Base-by-base conservation (phyloP, 345 rosid genomes). In the Hibiscus syriacus region DNA sequence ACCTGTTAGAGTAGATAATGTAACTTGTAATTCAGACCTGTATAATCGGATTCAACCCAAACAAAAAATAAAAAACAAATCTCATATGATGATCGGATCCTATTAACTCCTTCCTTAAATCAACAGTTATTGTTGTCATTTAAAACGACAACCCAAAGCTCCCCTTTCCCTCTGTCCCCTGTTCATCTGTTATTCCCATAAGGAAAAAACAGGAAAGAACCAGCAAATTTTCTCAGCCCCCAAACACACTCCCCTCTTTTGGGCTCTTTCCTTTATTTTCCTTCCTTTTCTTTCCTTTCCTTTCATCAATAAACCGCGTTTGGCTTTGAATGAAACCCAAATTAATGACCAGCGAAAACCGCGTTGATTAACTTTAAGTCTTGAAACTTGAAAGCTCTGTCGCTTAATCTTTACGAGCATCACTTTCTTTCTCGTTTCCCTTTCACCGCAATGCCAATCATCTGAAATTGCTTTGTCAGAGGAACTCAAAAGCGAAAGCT, bases 241-340 rank as follows among this genome's bases (percentile, higher is more conserved):
- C 66, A 29, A 56, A 34, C 20, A 34, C 13, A 0, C 30, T 62
- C 25, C 3, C 12, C 12, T 50, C 9, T 50, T 23, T 62, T 59
- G 25, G 26, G 46, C 39, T 36, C 11, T 20, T 50, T 50, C 34
- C 8, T 46, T 32, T 59, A 26, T 14, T 29, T 61, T 41, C 16
- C 38, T 43, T 30, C 13, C 14, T 58, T 25, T 2, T 8, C 9
- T 64, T 53, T 73, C 2, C 5, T 46, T 46, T n/a, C 9, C n/a
- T 49, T 50, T 41, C 4, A 46, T 22, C 45, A 9, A 39, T n/a
- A 5, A 10, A 5, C 74, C 71, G 74, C 76, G 71, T 76, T 53
- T 32, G 2, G 3, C 14, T 16, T 16, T 12, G 23, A 34, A 13
- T 34, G 19, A 20, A 53, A n/a, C 29, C 13, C 9, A 25, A 14